Conservation (phyloP, 2,329 filamentous ascomycete genomes). For the Rhynchosporium agropyri region DNA sequence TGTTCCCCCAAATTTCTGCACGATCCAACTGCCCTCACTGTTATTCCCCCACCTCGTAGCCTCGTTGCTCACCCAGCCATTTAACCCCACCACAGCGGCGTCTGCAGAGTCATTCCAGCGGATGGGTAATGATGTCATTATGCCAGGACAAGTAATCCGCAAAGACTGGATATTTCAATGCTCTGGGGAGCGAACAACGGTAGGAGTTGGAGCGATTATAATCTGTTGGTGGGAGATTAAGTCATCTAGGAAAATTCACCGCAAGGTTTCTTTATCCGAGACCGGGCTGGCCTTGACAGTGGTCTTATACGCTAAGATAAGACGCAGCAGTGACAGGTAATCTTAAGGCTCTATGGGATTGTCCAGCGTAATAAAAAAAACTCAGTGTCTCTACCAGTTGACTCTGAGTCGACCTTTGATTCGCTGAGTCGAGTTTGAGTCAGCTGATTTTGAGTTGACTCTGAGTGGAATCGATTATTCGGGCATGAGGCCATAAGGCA, state of each 20-base stretch:
- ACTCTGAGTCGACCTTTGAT: no score
- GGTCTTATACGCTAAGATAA: constrained; percentile 16
- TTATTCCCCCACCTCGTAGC: constrained; percentile 39
- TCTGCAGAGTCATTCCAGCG: constrained; percentile 10
- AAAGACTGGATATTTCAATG: neutral
- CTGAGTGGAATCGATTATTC: no score
- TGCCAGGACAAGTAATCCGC: constrained; percentile 9
- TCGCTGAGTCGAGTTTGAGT: no score
- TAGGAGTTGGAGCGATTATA: constrained; percentile 3
- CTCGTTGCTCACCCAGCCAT: constrained; percentile 12
- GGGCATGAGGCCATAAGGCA: no score
- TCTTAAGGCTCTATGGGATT: no score
- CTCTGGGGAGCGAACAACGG: neutral
- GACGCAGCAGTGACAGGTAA: neutral
- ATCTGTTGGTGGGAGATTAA: neutral
- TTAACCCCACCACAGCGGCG: constrained; percentile 16
- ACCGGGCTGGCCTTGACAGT: constrained; percentile 11
- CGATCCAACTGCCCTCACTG: constrained; percentile 64
- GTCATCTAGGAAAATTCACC: constrained; percentile 14
- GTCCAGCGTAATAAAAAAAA: no score
- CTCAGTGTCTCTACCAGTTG: no score
- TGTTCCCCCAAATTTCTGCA: constrained; percentile 95
- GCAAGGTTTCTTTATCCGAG: constrained; percentile 14
- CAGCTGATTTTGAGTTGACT: no score
- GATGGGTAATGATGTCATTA: constrained; percentile 16